Evolutionary conservation across 306 rosid species (phyloP), one percentile per base, ranked within the genome.

Genomic region (Prunus davidiana): DNA sequence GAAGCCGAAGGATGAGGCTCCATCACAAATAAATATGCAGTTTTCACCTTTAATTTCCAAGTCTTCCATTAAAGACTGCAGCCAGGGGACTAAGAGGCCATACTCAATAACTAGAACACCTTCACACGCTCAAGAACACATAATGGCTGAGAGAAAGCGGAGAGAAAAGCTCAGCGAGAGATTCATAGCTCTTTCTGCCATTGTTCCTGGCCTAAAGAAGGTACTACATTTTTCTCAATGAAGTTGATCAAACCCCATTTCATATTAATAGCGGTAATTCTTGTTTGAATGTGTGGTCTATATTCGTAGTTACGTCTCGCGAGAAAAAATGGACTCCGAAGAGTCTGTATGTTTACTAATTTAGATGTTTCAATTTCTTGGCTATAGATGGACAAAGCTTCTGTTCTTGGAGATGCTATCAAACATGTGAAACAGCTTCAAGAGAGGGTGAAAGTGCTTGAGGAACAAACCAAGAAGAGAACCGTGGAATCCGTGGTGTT

Each of bases 151-250:
- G 73, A 85, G 98, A 68, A 91, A 83, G 73, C 75, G 98, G 3
- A 82, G 98, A 80, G 97, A 89, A 80, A 89, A 88, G 71, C 97
- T 93, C 71, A 85, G 84, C 86, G 91, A 89, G 61, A 75, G 91
- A 16, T 93, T 93, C 85, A 88, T 93, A 54, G 91, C 96, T 72
- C 98, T 93, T 65, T 89, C 96, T 3, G 92, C 91, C 25, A 82
- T 93, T 51, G 67, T 93, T 46, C 97, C 97, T 14, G 89, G 87
- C 63, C 82, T 91, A 1, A 93, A 91, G 67, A 93, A 93, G 97
- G 97, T 93, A 70, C 45, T 12, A 6, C 1, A 62, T 25, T 24
- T 60, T 60, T 60, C 34, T 60, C 12, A 14, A 2, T 27, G 11
- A 56, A 56, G 28, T 11, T 60, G 8, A 24, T 24, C 34, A 60